Evolutionary conservation across 129 eudicot genomes (phyloP), one percentile per base, ranked within the genome.

Genomic region (Pittosporum tobira): DNA sequence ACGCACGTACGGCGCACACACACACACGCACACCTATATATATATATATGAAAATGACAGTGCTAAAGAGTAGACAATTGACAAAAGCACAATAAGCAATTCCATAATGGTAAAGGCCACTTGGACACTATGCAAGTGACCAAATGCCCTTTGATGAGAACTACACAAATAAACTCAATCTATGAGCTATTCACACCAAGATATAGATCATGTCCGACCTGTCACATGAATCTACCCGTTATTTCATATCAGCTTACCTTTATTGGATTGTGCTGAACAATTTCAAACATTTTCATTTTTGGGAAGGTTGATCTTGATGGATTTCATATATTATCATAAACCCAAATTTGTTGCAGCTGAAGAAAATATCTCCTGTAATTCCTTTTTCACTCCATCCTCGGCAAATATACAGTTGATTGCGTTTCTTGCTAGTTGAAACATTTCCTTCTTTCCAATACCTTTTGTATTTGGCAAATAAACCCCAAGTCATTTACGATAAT

Each of bases 361-460:
- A 23, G 72, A 71, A 61, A 78, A 91, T 18, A 74, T 38, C 38
- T 65, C 73, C 60, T 51, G 27, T 56, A 91, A 66, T 71, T 83
- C 80, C 65, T 28, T 27, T 66, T 83, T 77, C 19, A 86, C 95
- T 45, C 48, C 46, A 50, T 78, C 73, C 23, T 73, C 85, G 22
- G 90, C 98, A 65, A 78, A 91, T 65, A 84, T 71, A 67, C 50
- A 86, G 38, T 76, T 75, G 49, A 90, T 62, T 15, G 85, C 87
- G 34, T 72, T 64, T 70, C 73, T 77, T 38, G 98, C 82, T 11
- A 91, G 77, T 62, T 83, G 62, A 66, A 80, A 83, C 83, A 86
- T 72, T 57, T 91, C 87, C 36, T 40, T 65, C 74, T 69, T 75
- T 57, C 85, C 81, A 57, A 91, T 72, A 71, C 85, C 97, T 85